Evolutionary conservation across 805 yeast genomes (phyloP), one percentile per base, ranked within the genome.

Genomic region (Barnettozyma siamensis): DNA sequence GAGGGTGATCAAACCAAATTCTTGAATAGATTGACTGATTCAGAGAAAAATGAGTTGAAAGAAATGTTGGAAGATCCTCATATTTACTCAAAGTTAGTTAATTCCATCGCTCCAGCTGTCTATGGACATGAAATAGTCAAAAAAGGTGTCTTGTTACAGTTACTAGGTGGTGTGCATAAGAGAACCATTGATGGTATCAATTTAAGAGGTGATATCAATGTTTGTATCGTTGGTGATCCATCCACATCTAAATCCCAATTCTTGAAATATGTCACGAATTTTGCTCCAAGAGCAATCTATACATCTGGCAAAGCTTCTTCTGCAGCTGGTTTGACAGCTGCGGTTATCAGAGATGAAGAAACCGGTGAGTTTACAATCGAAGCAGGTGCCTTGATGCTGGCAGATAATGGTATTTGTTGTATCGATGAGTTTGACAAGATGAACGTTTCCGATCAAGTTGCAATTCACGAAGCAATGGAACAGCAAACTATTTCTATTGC

Each of bases 381-480:
- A 62, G 99, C 99, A 2, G 99, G 99, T 60, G 99, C 99, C 3
- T 70, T 93, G 43, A 93, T 93, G 97, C 72, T 93, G 49, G 98
- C 99, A 1, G 99, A 93, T 65, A 93, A 91, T 59, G 99, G 99
- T 47, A 86, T 93, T 46, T 93, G 99, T 73, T 94, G 96, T 55
- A 93, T 93, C 63, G 99, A 93, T 63, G 99, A 93, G 67, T 93
- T 93, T 55, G 99, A 93, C 61, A 93, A 93, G 69, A 93, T 93
- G 99, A 97, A 91, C 63, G 64, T 89, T 33, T 65, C 80, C 2
- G 98, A 93, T 65, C 98, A 93, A 66, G 98, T 93, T 41, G 98
- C 98, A 3, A 91, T 93, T 67, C 99, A 93, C 67, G 99, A 93
- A 68, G 99, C 98, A 19, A 93, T 93, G 99, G 99, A 93, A 73